Percentiles rank a stretch among this genome's conserved stretches.
These are phyloP conservation scores for Fusarium torreyae DNA, from an alignment of 2,329 filamentous ascomycete species.

Conservation along the genomic window DNA sequence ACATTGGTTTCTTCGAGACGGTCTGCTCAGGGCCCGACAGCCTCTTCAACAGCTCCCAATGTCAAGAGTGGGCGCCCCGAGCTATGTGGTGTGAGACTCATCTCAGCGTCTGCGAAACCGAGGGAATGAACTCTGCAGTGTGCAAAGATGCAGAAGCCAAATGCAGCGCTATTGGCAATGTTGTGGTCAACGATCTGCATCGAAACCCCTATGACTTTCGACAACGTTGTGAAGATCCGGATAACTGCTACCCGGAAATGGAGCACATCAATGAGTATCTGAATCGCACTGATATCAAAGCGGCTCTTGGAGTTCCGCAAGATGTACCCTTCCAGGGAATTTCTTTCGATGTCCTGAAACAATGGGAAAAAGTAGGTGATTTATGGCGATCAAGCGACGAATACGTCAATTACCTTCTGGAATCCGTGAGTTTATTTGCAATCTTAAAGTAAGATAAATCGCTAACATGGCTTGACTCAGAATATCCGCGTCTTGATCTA, in stretches of 20 bases:
- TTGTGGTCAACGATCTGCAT: not conserved
- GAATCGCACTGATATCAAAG: not conserved
- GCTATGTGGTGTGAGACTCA: not conserved
- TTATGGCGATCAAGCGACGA: not conserved
- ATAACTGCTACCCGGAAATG: not conserved
- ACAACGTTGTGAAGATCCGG: not conserved
- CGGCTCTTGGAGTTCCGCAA: not conserved
- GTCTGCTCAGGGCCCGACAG: not conserved
- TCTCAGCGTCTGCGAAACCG: not conserved
- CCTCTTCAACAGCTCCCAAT: not conserved
- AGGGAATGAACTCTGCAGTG: not conserved
- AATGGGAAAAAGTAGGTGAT: not conserved
- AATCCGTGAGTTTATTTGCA: not conserved
- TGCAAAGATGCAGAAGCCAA: not conserved
- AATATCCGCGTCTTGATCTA: constrained; percentile 15
- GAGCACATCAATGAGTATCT: not conserved
- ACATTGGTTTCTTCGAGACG: not conserved
- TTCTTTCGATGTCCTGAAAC: not conserved
- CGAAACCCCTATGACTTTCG: not conserved
- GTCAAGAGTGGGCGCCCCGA: not conserved
- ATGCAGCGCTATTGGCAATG: not conserved
- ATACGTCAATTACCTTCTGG: not conserved
- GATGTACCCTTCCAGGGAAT: not conserved
- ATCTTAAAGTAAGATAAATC: not conserved
- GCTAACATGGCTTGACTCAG: not conserved